A percentile compares a stretch with the other conserved stretches of the same genome.
phyloP scores from a whole-genome alignment of 2,329 filamentous ascomycete genomes.

The Fusarium coicis region DNA sequence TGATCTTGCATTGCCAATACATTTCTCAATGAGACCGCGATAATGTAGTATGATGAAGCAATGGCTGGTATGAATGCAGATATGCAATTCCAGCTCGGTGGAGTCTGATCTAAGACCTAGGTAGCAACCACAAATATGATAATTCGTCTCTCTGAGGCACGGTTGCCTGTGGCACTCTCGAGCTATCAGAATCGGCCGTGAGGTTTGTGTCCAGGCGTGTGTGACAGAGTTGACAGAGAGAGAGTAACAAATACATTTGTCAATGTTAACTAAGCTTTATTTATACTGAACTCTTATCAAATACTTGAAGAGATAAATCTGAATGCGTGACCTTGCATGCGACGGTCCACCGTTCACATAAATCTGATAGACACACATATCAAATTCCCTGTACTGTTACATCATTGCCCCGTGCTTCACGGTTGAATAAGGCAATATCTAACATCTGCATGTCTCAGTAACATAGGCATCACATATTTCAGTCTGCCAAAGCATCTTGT shows the following conservation, averaged over 20 bases:
- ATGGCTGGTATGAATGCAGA: neutral
- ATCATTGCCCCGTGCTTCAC: neutral
- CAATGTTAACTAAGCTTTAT: neutral
- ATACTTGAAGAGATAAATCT: neutral
- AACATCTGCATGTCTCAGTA: neutral
- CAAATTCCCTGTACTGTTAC: neutral
- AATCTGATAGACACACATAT: neutral
- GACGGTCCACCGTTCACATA: neutral
- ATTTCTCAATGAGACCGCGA: slow-evolving; percentile 1
- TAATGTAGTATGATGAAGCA: slow-evolving; percentile 1
- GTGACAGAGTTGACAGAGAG: neutral
- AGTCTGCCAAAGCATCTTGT: neutral
- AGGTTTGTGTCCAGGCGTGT: neutral
- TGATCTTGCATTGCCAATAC: slow-evolving; percentile 3
- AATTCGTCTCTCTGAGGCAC: neutral
- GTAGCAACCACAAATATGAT: slow-evolving; percentile 15
- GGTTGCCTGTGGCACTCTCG: neutral
- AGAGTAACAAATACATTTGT: neutral
- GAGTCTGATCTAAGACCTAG: slow-evolving; percentile 41
- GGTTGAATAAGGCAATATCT: neutral
- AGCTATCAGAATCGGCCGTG: neutral
- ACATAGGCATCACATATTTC: neutral
- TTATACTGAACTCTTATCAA: neutral
- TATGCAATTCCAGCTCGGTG: slow-evolving; percentile 20
- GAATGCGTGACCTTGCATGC: neutral